These are phyloP conservation scores for Scedosporium minutisporum DNA, from an alignment of 2,329 filamentous ascomycete species.

Conservation along the genomic window DNA sequence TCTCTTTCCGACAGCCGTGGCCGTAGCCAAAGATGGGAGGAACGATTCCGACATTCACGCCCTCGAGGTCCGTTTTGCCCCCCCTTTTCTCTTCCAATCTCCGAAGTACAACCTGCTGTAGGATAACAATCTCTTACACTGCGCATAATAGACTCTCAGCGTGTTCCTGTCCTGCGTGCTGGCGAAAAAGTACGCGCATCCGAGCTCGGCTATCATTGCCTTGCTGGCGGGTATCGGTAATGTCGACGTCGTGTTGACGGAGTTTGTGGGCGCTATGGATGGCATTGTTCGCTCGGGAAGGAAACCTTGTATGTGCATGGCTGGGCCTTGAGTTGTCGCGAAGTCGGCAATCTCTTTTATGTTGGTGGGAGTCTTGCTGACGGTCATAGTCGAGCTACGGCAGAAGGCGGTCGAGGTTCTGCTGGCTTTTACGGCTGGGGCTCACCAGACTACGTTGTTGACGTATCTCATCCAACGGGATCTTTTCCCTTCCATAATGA, in stretches of 20 bases:
- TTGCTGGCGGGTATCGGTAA: constrained; percentile 82
- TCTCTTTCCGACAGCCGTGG: constrained; percentile 66
- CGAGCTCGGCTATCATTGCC: constrained; percentile 88
- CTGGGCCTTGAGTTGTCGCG: too few relatives aligned
- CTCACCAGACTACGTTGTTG: constrained; percentile 86
- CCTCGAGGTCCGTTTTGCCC: constrained; percentile 59
- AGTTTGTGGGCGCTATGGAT: constrained; percentile 78
- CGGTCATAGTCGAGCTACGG: constrained; percentile 56
- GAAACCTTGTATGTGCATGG: constrained; percentile 47
- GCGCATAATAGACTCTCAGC: constrained; percentile 63
- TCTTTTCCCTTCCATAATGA: constrained; percentile 89
- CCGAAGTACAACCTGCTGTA: too few relatives aligned
- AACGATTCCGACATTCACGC: constrained; percentile 58
- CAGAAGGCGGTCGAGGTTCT: constrained; percentile 73
- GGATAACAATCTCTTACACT: neutral
- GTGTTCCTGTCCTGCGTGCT: constrained; percentile 76
- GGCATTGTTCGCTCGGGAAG: constrained; percentile 71
- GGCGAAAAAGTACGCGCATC: constrained; percentile 85
- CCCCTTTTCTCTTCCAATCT: neutral
- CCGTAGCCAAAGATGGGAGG: constrained; percentile 50
- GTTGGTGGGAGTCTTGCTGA: neutral
- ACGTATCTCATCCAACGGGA: constrained; percentile 94
- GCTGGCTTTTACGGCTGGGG: constrained; percentile 79
- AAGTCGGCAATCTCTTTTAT: too few relatives aligned
- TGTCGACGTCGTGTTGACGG: constrained; percentile 77